A percentile compares a stretch with the other conserved stretches of the same genome.
These are phyloP conservation scores for Syzygium aromaticum DNA, from an alignment of 345 rosid species.

Conservation along the genomic window DNA sequence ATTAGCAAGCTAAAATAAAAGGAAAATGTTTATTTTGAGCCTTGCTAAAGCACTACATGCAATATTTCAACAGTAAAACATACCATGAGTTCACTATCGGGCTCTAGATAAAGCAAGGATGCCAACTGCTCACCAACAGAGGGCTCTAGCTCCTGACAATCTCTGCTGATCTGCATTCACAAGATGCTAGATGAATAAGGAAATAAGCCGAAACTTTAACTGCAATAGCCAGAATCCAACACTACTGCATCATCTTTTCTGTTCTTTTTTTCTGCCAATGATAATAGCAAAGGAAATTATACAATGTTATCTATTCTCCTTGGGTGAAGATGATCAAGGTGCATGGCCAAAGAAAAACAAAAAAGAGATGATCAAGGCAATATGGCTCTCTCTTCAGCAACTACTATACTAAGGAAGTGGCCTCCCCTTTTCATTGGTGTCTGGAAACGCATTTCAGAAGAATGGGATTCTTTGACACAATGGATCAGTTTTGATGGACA, in stretches of 20 bases:
- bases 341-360: background rate
- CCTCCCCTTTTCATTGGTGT: background rate
- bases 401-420: background rate
- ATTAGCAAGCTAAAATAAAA: background rate
- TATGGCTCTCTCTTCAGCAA: background rate
- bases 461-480: background rate
- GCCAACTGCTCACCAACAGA: constrained; percentile 95
- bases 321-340: background rate
- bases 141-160: constrained; percentile 95
- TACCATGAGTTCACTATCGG: constrained; percentile 99
- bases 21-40: background rate
- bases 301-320: background rate
- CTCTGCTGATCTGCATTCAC: constrained; percentile 78
- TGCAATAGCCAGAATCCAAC: background rate
- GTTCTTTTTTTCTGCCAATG: background rate
- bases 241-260: background rate
- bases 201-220: background rate
- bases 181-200: background rate
- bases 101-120: constrained; percentile 86
- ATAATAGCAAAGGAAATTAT: background rate
- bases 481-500: background rate
- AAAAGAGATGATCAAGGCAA: background rate
- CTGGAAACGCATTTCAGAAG: background rate
- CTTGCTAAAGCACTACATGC: background rate
- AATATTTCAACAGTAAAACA: constrained; percentile 1